phyloP scores from a whole-genome alignment of 1,139 yeast species.

The Groenewaldozyma sp. region DNA sequence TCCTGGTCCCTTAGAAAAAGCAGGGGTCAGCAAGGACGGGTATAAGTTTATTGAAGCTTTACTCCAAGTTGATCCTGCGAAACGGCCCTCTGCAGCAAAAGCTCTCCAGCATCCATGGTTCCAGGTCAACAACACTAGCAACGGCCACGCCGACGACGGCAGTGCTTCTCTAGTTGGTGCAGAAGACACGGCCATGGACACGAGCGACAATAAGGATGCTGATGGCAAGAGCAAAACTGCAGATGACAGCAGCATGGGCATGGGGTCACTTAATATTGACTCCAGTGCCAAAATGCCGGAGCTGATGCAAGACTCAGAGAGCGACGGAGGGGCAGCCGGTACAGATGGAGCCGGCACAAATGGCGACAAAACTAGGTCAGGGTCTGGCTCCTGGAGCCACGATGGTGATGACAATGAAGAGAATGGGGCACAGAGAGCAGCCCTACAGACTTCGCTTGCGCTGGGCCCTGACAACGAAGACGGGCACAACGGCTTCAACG shows the following conservation, averaged over 20 bases:
- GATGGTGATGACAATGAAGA: constrained; percentile 3
- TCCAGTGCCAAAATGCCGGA: background rate
- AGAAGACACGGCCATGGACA: constrained; percentile 2
- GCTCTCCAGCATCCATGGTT: constrained; percentile 72
- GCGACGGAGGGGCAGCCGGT: background rate
- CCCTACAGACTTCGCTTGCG: background rate
- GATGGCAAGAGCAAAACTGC: constrained; percentile 12
- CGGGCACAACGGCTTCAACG: background rate
- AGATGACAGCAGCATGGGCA: constrained; percentile 15
- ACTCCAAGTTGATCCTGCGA: constrained; percentile 63
- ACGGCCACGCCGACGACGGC: constrained; percentile 3
- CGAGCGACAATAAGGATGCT: constrained; percentile 2
- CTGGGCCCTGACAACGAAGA: background rate
- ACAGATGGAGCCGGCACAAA: background rate
- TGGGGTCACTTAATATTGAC: background rate
- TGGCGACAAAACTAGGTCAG: constrained; percentile 3
- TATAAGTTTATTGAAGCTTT: constrained; percentile 60
- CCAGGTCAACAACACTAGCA: constrained; percentile 11
- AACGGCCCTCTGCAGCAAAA: constrained; percentile 59
- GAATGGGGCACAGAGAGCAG: background rate
- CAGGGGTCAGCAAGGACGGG: constrained; percentile 53
- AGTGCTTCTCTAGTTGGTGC: constrained; percentile 5
- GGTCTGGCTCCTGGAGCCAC: background rate
- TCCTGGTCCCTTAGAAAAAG: constrained; percentile 64
- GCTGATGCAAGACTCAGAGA: background rate